Conservation (phyloP, 164 flowering plant genomes). For the Nelumbo lutea region DNA sequence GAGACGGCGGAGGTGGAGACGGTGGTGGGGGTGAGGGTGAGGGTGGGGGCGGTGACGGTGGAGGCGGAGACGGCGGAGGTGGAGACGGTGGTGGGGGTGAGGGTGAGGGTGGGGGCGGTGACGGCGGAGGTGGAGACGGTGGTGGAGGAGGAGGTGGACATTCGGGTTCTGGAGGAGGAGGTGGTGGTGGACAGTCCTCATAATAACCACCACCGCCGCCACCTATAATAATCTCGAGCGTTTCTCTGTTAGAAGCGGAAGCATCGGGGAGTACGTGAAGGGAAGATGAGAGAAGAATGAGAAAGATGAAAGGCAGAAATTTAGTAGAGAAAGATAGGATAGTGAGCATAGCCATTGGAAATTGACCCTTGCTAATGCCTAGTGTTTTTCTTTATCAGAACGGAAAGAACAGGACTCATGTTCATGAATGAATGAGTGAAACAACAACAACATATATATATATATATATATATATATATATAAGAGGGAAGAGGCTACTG, state of each 20-base stretch:
- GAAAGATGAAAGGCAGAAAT: background rate
- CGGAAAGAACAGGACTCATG: too few species aligned
- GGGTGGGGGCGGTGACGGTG: conserved; percentile 13
- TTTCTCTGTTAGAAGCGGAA: conserved; percentile 5
- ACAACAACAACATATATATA: too few species aligned
- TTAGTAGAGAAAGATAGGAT: conserved; percentile 7
- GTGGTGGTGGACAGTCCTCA: background rate
- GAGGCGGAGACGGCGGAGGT: conserved; percentile 2
- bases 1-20: conserved; percentile 10
- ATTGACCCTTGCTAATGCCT: too few species aligned
- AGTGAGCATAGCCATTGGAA: too few species aligned
- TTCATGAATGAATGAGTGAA: too few species aligned
- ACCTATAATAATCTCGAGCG: conserved; percentile 14
- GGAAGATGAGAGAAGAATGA: conserved; percentile 9
- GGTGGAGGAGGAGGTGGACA: conserved; percentile 6
- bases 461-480: too few species aligned
- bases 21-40: conserved; percentile 12
- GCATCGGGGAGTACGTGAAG: conserved; percentile 11
- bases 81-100: background rate
- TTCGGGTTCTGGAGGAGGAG: background rate
- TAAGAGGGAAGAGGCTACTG: too few species aligned
- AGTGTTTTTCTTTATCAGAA: too few species aligned
- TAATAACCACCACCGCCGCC: conserved; percentile 9
- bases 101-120: background rate
- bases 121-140: background rate